Base-by-base conservation (phyloP, 2,329 filamentous ascomycete species). In the Apiospora koreana region DNA sequence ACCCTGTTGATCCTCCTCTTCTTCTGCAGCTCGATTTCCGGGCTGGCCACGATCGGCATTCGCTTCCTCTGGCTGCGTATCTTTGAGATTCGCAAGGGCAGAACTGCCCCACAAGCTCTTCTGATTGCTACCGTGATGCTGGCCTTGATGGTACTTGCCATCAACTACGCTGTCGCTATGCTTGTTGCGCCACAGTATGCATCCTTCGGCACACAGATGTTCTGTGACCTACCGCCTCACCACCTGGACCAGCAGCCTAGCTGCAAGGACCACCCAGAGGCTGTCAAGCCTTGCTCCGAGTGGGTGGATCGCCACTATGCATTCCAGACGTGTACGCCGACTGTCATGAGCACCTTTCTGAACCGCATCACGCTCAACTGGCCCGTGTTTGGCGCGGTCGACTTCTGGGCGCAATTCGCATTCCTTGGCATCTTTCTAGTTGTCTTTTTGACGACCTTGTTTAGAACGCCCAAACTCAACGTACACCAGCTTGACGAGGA, bases 141-240 rank as follows among this genome's bases (percentile, higher is more conserved):
- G 65, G 95, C 94, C 0, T 87, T 98, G 73, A 95, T 97, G 74
- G 93, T 93, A 2, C 84, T 99, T 58, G 96, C 94, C 43, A 92
- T 97, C 81, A 97, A 98, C 83, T 99, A 98, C 80, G 90, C 94
- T 10, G 85, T 98, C 54, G 92, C 94, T 70, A 97, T 97, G 92
- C 87, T 98, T 72, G 90, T 97, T n/a, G 96, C 94, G 7, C 96
- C 96, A 1, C 95, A 98, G 78, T 99, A 99, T 79, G 90, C 95
- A 65, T 97, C 92, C 69, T 99, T 94, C 79, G 96, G 96, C 67
- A 94, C 95, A 0, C 96, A 99, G 81, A 97, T 93, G 0, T 98
- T 95, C 83, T 99, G 96, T 82, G 91, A 94, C 76, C 90, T 92
- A 73, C 86, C 90, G 43, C 87, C 91, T 2, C 84, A 84, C 46